A percentile compares a stretch with the other conserved stretches of the same genome.
Evolutionary conservation across 164 flowering plant species (phyloP).

Genomic region (Liquidambar formosana): DNA sequence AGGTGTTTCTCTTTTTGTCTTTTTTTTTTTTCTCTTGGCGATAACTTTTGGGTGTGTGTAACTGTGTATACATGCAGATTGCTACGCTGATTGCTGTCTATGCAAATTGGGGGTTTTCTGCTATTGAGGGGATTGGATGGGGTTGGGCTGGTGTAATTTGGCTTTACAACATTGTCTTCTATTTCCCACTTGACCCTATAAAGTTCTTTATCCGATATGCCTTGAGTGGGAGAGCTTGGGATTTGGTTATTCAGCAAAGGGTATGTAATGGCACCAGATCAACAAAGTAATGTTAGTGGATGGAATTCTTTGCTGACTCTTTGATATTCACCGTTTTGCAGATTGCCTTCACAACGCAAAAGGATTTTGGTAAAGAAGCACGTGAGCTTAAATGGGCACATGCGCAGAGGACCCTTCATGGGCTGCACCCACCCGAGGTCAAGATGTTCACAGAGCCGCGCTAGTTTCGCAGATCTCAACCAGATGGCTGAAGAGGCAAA

Average conservation of each 20-base stretch:
- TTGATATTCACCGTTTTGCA: conserved; percentile 27
- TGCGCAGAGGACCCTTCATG: conserved; percentile 83
- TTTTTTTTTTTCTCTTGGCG: no score
- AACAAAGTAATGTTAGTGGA: background rate
- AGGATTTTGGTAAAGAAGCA: conserved; percentile 86
- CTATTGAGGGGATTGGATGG: conserved; percentile 93
- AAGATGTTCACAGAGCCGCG: conserved; percentile 42
- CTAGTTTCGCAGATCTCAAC: conserved; percentile 44
- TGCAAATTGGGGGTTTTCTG: conserved; percentile 88
- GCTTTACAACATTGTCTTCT: conserved; percentile 74
- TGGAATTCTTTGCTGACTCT: background rate
- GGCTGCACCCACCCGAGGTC: conserved; percentile 54
- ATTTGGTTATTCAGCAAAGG: conserved; percentile 85
- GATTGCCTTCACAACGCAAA: conserved; percentile 92
- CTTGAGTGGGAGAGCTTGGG: conserved; percentile 85
- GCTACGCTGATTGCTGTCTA: conserved; percentile 89
- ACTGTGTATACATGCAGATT: conserved; percentile 41
- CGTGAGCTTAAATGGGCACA: conserved; percentile 94
- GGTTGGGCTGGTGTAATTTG: conserved; percentile 96
- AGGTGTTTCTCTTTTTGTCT: background rate
- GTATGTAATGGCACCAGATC: conserved; percentile 32
- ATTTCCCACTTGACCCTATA: conserved; percentile 78
- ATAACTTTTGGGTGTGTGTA: no score
- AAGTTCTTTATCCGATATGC: conserved; percentile 77
- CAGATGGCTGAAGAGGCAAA: conserved; percentile 69